Evolutionary conservation across 2,329 filamentous ascomycete genomes (phyloP), one percentile per base, ranked within the genome.

Genomic region (Diatrype stigma): DNA sequence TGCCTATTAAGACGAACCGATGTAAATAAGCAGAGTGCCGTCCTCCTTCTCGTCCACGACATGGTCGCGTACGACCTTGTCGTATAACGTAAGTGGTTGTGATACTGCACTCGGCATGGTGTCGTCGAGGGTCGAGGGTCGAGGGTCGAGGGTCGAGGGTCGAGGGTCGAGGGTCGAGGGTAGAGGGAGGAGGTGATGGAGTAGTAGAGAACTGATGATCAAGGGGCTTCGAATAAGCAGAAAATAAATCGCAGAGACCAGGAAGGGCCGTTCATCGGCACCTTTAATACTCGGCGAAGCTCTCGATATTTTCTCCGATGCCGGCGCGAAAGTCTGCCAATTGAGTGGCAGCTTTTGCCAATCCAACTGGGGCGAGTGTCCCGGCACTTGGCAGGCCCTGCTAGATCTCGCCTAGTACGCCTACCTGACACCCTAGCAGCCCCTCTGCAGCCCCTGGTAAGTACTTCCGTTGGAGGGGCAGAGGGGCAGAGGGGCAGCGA

Each of bases 41-140:
- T 97, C 93, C 50, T 90, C 83, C 80, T 92, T 90, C 82, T 96
- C 89, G 66, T 96, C 90, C 67, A 99, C 92, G 64, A 97, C 87
- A 72, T 99, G 94, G 75, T 87, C 87, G 64, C 90, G 84, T 65
- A 97, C 87, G 73, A 97, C 92, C 85, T 97, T 97, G 81, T 97
- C 93, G 76, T 97, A 97, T 67, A 96, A 81, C 63, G 92, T 96
- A 73, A 86, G 86, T 50, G 89, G 90, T 11, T 21, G 40, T 23
- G 40, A 44, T 23, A 44, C 40, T 44, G 40, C 58, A 78, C 80
- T 70, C 68, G 90, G 90, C 90, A 96, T 95, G 63, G 70, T 84
- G 77, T 63, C n/a, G n/a, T n/a, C n/a, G n/a, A n/a, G n/a, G n/a
- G n/a, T n/a, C n/a, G n/a, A n/a, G n/a, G n/a, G n/a, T n/a, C n/a